phyloP scores from a whole-genome alignment of 768 basidiomycete species.

The Boletus reticuloceps region DNA sequence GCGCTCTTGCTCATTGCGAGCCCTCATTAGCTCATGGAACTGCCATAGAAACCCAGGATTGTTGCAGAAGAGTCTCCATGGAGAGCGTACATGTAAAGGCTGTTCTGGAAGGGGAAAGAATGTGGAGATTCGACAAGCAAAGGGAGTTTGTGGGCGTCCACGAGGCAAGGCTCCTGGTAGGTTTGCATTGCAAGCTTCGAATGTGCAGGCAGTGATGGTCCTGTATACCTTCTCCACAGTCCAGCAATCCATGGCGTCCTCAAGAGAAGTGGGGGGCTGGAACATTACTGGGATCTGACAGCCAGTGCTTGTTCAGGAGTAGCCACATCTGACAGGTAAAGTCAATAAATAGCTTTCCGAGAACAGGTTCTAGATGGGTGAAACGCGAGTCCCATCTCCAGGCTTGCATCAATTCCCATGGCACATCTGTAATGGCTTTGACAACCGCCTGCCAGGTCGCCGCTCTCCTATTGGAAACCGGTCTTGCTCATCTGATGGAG shows the following conservation, averaged over 20 bases:
- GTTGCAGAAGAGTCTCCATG: no score
- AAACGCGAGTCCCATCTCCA: not conserved
- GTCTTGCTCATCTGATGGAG: no score
- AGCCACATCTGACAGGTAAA: conserved; percentile 14
- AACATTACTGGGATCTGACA: not conserved
- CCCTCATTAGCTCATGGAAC: no score
- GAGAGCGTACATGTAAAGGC: no score
- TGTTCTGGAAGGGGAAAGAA: no score
- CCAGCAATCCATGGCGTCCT: conserved; percentile 4
- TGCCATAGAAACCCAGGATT: no score
- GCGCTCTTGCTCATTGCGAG: no score
- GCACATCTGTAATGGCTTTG: not conserved
- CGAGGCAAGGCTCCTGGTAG: no score
- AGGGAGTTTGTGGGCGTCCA: no score
- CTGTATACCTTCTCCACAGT: not conserved
- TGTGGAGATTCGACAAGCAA: no score
- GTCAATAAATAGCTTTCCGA: not conserved
- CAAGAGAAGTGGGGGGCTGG: not conserved
- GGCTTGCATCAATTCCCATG: not conserved
- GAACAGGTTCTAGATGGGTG: not conserved
- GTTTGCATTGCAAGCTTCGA: conserved; percentile 8
- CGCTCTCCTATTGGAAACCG: no score
- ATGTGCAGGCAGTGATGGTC: not conserved
- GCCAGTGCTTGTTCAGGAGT: not conserved
- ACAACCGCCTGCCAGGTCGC: no score